Conservation (phyloP, 805 yeast species). For the Suhomyces sp. region DNA sequence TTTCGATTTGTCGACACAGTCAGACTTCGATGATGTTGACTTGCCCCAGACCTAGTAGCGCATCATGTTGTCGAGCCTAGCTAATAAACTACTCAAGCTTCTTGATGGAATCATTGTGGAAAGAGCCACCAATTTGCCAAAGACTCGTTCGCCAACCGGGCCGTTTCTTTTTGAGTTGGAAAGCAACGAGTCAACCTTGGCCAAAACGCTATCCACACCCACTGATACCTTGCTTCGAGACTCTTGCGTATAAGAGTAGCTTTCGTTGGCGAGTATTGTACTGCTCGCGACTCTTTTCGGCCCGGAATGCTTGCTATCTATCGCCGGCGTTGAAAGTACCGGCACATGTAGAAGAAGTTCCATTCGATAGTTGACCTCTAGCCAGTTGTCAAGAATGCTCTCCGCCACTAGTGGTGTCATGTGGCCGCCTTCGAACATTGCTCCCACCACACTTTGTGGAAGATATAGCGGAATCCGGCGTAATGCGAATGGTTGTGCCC, state of each 20-base stretch:
- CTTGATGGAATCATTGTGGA: conserved; percentile 2
- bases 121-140: not conserved
- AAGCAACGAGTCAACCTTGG: not conserved
- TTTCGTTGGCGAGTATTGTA: conserved; percentile 17
- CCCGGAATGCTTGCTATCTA: conserved; percentile 14
- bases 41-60: not conserved
- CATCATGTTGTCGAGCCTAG: conserved; percentile 1
- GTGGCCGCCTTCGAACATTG: not conserved
- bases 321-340: conserved; percentile 25
- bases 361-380: conserved; percentile 19
- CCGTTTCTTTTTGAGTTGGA: not conserved
- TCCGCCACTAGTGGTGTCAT: conserved; percentile 25
- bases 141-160: not conserved
- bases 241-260: conserved; percentile 13
- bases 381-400: conserved; percentile 23
- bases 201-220: not conserved
- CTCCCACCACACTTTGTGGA: conserved; percentile 29
- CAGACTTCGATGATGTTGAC: conserved; percentile 16
- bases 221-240: not conserved
- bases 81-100: not conserved
- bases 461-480: conserved; percentile 22
- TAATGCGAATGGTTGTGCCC: conserved; percentile 20
- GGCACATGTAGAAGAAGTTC: conserved; percentile 26
- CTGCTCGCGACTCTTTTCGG: conserved; percentile 15
- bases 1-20: conserved; percentile 13